Evolutionary conservation across 2,329 filamentous ascomycete genomes (phyloP), one percentile per base, ranked within the genome.

Genomic region (Grosmannia clavigera): DNA sequence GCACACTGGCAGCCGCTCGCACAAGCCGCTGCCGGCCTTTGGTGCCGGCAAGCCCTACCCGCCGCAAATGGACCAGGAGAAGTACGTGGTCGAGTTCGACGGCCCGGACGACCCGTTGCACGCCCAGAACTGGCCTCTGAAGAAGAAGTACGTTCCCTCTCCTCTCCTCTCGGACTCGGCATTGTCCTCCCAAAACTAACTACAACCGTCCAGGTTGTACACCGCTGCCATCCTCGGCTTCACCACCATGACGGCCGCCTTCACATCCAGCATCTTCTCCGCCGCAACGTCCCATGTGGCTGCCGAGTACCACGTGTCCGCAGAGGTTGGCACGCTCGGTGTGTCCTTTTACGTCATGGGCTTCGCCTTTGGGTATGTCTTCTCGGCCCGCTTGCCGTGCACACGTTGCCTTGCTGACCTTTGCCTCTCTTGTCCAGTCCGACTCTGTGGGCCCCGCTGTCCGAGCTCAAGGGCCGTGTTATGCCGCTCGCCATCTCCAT

Each of bases 81-180:
- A 88, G 64, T 92, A 92, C 68, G 87, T 66, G 0, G 88, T 92
- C 52, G 88, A 90, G 71, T 96, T 95, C 68, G 86, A 92, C 66
- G 91, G 90, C 0, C 86, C 84, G 1, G 80, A 91, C 64, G 91
- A 96, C 67, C 90, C 90, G 2, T 69, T 92, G 62, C 90, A 95
- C 71, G 87, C 90, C 1, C 88, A 92, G 74, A 96, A 96, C 70
- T 96, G 91, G 91, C 80, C 87, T 0, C 68, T 88, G 59, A 81
- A 75, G 69, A 92, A 88, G 76, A 96, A 95, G 83, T 83, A 71
- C 68, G 79, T 77, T 3, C 16, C n/a, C 25, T 38, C 5, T 22
- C 22, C 22, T 22, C 22, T 22, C n/a, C 12, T 12, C 1, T 11
- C 1, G 2, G 29, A 19, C 27, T 4, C 16, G 9, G 29, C 9